Evolutionary conservation across 2,329 filamentous ascomycete species (phyloP).

Genomic region (Ascochyta fabae): DNA sequence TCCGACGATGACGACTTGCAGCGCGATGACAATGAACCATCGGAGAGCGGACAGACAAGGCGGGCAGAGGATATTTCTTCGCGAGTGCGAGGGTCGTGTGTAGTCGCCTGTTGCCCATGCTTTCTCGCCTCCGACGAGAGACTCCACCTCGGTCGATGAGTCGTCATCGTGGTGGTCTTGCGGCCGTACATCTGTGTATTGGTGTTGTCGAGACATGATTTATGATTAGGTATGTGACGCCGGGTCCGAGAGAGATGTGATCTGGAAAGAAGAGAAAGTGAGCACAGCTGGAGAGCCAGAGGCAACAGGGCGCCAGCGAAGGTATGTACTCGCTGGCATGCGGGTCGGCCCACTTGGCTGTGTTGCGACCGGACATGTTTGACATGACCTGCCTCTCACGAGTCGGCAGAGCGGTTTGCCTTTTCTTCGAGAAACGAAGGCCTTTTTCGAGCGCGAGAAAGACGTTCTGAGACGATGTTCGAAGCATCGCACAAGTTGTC

Average conservation of each 20-base stretch:
- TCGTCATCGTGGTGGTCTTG: conserved; percentile 38
- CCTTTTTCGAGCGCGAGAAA: conserved; percentile 13
- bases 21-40: conserved; percentile 41
- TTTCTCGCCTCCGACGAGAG: conserved; percentile 39
- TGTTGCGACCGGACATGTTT: conserved; percentile 33
- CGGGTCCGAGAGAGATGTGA: conserved; percentile 21
- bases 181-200: conserved; percentile 37
- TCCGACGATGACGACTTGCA: conserved; percentile 41
- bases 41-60: conserved; percentile 26
- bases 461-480: conserved; percentile 23
- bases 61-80: conserved; percentile 25
- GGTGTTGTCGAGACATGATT: conserved; percentile 41
- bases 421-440: conserved; percentile 6
- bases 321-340: conserved; percentile 23
- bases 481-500: conserved; percentile 21
- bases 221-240: conserved; percentile 21
- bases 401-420: conserved; percentile 20
- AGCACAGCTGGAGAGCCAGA: conserved; percentile 40
- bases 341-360: conserved; percentile 18
- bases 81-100: conserved; percentile 23
- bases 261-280: conserved; percentile 20
- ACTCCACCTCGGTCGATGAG: conserved; percentile 45
- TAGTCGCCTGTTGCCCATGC: conserved; percentile 32
- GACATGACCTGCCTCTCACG: conserved; percentile 17
- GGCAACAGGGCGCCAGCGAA: conserved; percentile 19